A percentile compares a stretch with the other conserved stretches of the same genome.
Evolutionary conservation across 192 early-diverging fungal genomes (phyloP).

Genomic region (Backusella mclennaniae): DNA sequence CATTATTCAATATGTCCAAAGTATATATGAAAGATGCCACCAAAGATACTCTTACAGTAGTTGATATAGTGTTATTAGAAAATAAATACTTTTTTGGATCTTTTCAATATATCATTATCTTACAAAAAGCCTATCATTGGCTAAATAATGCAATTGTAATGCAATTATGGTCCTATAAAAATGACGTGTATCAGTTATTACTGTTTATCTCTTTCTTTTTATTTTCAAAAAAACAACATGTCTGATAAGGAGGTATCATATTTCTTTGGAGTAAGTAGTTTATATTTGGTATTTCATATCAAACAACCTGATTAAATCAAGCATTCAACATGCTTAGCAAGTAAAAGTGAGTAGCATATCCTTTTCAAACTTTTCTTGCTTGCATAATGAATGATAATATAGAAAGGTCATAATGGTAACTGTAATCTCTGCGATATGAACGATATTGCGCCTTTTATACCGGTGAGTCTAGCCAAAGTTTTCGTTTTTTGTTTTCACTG

Average conservation of each 20-base stretch:
- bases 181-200: background rate
- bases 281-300: background rate
- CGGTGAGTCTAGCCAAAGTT: background rate
- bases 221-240: background rate
- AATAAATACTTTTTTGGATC: too few species aligned
- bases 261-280: background rate
- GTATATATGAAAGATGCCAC: too few species aligned
- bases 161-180: background rate
- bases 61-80: background rate
- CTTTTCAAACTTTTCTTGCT: background rate
- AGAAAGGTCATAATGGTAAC: background rate
- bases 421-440: background rate
- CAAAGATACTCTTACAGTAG: background rate
- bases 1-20: background rate
- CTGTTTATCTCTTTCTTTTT: background rate
- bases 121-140: background rate
- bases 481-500: background rate
- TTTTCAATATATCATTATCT: too few species aligned
- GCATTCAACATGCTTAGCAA: background rate
- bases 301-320: background rate
- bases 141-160: background rate
- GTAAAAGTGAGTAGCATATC: background rate
- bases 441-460: background rate
- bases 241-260: background rate
- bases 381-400: background rate